phyloP scores from a whole-genome alignment of 305 asterid species.

The Salvia sclarea region DNA sequence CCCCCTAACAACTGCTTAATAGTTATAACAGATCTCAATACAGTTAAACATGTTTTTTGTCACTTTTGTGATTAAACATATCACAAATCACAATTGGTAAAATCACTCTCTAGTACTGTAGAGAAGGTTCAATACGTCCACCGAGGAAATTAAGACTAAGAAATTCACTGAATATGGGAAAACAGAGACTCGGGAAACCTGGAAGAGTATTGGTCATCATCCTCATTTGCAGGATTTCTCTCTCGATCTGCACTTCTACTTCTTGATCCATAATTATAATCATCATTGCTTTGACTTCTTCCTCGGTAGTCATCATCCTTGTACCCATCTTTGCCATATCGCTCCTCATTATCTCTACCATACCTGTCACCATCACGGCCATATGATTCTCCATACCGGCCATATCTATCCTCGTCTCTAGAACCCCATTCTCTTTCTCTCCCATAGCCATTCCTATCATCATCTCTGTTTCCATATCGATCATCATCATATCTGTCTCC shows the following conservation, averaged over 20 bases:
- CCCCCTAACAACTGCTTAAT: conserved; percentile 21
- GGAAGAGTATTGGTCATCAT: conserved; percentile 80
- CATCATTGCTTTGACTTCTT: conserved; percentile 62
- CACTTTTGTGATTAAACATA: conserved; percentile 6
- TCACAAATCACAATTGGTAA: not conserved
- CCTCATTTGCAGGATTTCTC: conserved; percentile 59
- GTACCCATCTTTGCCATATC: conserved; percentile 63
- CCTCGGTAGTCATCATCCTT: conserved; percentile 70
- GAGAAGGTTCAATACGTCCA: not conserved
- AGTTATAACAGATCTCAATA: not conserved
- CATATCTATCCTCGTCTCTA: conserved; percentile 58
- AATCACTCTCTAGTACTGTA: conserved; percentile 13
- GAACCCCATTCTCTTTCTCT: conserved; percentile 62
- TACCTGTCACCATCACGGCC: conserved; percentile 77
- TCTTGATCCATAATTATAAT: conserved; percentile 63
- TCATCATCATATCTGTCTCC: conserved; percentile 75
- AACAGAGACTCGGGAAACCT: conserved; percentile 51
- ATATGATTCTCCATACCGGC: conserved; percentile 53
- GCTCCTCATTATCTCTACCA: conserved; percentile 72
- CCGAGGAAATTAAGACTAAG: conserved; percentile 4
- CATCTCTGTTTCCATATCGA: conserved; percentile 62
- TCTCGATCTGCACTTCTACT: conserved; percentile 84
- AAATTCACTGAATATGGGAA: conserved; percentile 14
- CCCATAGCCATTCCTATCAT: conserved; percentile 61
- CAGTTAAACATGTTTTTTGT: not conserved